Percentiles rank a stretch among this genome's conserved stretches.
These are phyloP conservation scores for Russula compacta DNA, from an alignment of 768 basidiomycete species.

Conservation along the genomic window DNA sequence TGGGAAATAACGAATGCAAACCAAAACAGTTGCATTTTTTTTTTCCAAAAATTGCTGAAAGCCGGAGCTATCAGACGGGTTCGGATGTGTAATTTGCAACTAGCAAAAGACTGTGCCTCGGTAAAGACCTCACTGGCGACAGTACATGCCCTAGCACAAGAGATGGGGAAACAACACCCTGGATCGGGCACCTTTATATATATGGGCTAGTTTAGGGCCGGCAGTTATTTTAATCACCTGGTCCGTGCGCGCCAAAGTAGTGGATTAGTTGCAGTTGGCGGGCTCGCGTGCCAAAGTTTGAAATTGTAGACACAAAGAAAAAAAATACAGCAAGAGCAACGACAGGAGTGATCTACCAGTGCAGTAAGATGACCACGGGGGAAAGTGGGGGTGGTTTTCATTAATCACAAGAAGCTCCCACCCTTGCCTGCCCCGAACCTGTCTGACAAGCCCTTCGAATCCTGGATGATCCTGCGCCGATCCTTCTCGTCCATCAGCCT, in stretches of 20 bases:
- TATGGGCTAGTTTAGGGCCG: slow-evolving; percentile 15
- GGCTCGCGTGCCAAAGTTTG: no score
- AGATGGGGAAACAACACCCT: slow-evolving; percentile 24
- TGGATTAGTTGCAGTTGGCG: no score
- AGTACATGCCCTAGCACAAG: slow-evolving; percentile 93
- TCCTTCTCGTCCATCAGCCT: slow-evolving; percentile 84
- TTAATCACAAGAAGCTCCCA: slow-evolving; percentile 48
- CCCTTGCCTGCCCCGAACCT: slow-evolving; percentile 69
- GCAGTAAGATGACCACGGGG: neutral
- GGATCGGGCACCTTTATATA: slow-evolving; percentile 28
- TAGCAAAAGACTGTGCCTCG: slow-evolving; percentile 94
- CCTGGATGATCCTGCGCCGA: slow-evolving; percentile 66
- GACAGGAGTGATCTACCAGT: neutral
- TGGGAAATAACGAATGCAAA: neutral
- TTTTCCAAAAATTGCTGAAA: slow-evolving; percentile 86
- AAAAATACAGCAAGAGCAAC: neutral
- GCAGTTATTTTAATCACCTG: neutral
- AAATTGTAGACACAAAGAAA: no score
- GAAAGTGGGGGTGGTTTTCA: neutral
- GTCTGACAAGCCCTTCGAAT: slow-evolving; percentile 74
- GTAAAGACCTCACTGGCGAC: slow-evolving; percentile 93
- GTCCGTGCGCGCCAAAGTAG: slow-evolving; percentile 9
- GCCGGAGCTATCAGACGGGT: slow-evolving; percentile 85
- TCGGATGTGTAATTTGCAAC: slow-evolving; percentile 98
- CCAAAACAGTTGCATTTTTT: neutral